Conservation (phyloP, 2,329 filamentous ascomycete species). For the Aspergillus unguis region DNA sequence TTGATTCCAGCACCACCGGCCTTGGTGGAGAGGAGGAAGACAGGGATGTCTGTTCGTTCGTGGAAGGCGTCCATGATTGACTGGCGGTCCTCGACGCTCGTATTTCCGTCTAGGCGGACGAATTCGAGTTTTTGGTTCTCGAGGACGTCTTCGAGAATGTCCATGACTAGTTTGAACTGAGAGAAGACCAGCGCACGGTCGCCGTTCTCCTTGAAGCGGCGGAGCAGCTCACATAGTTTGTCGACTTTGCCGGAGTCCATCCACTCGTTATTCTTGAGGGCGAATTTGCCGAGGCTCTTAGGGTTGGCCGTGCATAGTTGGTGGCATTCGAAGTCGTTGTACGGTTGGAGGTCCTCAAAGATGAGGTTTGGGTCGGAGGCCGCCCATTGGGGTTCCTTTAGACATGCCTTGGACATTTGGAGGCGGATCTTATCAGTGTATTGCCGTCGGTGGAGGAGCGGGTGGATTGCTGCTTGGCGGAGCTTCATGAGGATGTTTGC, state of each 20-base stretch:
- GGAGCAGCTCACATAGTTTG: conserved; percentile 71
- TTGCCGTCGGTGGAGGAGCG: conserved; percentile 76
- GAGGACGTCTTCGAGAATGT: conserved; percentile 82
- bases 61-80: conserved; percentile 86
- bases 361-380: conserved; percentile 52
- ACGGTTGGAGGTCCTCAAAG: conserved; percentile 52
- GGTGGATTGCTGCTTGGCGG: conserved; percentile 87
- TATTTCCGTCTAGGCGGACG: conserved; percentile 81
- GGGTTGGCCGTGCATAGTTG: conserved; percentile 55
- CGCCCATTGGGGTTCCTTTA: conserved; percentile 62
- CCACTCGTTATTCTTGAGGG: conserved; percentile 61
- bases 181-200: conserved; percentile 89
- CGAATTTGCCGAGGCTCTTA: conserved; percentile 52
- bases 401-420: conserved; percentile 73
- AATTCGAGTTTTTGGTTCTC: conserved; percentile 69
- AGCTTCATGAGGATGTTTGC: conserved; percentile 81
- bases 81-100: conserved; percentile 78
- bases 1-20: conserved; percentile 98
- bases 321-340: conserved; percentile 62
- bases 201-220: conserved; percentile 70
- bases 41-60: conserved; percentile 69
- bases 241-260: conserved; percentile 81
- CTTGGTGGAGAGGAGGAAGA: conserved; percentile 89
- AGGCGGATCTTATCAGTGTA: conserved; percentile 72
- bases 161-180: conserved; percentile 86